Conservation (phyloP, 805 yeast species). For the Candida lessepsii region DNA sequence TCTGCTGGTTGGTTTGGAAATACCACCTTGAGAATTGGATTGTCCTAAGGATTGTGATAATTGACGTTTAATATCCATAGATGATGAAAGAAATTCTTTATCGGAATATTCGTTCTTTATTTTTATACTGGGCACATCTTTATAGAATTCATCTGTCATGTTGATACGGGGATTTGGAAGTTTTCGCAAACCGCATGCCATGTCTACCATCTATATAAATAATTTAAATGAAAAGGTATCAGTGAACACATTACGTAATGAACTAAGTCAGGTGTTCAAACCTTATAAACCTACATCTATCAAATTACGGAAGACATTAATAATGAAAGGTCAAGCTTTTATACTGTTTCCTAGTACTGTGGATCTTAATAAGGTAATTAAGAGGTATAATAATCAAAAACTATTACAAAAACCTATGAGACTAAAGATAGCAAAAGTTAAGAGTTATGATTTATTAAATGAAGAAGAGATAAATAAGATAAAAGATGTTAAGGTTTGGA, state of each 20-base stretch:
- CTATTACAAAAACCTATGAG: constrained; percentile 35
- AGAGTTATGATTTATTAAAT: constrained; percentile 15
- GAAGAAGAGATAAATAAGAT: constrained; percentile 22
- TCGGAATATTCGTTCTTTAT: constrained; percentile 22
- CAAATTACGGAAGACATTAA: constrained; percentile 57
- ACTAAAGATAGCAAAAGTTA: constrained; percentile 9
- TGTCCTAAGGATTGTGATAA: constrained; percentile 35
- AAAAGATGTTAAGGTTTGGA: constrained; percentile 19
- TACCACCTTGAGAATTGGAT: constrained; percentile 16
- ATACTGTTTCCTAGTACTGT: constrained; percentile 49
- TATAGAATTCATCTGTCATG: constrained; percentile 5
- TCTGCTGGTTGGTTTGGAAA: constrained; percentile 39
- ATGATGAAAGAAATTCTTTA: constrained; percentile 11
- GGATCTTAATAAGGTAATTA: constrained; percentile 39
- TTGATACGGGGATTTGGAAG: not conserved
- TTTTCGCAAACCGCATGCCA: constrained; percentile 1
- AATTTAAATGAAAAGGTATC: constrained; percentile 72
- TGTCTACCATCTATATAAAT: constrained; percentile 56
- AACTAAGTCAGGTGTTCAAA: constrained; percentile 42
- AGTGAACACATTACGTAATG: constrained; percentile 45
- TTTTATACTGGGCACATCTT: constrained; percentile 27
- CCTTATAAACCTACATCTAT: constrained; percentile 38
- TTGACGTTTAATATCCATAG: constrained; percentile 39
- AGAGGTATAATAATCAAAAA: constrained; percentile 36
- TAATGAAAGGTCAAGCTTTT: constrained; percentile 81